Base-by-base conservation (phyloP, 371 early-diverging fungal species). In the Mortierella sp. region DNA sequence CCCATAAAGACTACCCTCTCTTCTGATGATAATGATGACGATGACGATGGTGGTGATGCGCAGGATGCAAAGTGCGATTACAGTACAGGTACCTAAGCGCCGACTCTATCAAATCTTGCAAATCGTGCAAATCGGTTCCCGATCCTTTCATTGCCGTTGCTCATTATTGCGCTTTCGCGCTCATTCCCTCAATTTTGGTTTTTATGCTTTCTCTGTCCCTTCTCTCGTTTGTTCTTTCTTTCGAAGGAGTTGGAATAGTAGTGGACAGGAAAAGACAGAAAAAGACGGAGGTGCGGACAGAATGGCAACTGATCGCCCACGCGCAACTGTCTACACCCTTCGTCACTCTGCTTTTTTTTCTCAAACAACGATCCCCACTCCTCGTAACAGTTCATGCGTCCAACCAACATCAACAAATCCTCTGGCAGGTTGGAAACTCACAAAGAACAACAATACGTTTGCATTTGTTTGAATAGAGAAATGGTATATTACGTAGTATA, bases 401-500 rank as follows among this genome's bases (percentile, higher is more conserved):
- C 8, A 50, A 50, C 16, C 13, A 50, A 50, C 68, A 34, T 3
- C 24, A 9, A 34, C 65, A 28, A 63, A 16, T 26, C 60, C 60
- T 13, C 34, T 63, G 63, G 21, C 63, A 63, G 50, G 11, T 63
- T 31, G 7, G 21, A 68, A 19, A 42, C 65, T 38, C 44, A 68
- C 38, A 68, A 68, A 24, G 42, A 42, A 2, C 31, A 63, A 7
- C 55, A 63, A 7, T n/a, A 28, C 4, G 14, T 31, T 60, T 9
- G 16, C 55, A n/a, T 34, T 31, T 58, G 58, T 21, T 2, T 24
- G 24, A 54, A 58, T 3, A 55, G 28, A 58, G 4, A 42, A 21
- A 42, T 38, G 68, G 68, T 68, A 68, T 68, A 68, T 63, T 68
- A 68, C 24, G 44, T 8, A 38, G 24, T 65, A 68, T 68, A 14